These are phyloP conservation scores for Xylaria telfairii DNA, from an alignment of 495 filamentous ascomycete genomes.

Conservation along the genomic window DNA sequence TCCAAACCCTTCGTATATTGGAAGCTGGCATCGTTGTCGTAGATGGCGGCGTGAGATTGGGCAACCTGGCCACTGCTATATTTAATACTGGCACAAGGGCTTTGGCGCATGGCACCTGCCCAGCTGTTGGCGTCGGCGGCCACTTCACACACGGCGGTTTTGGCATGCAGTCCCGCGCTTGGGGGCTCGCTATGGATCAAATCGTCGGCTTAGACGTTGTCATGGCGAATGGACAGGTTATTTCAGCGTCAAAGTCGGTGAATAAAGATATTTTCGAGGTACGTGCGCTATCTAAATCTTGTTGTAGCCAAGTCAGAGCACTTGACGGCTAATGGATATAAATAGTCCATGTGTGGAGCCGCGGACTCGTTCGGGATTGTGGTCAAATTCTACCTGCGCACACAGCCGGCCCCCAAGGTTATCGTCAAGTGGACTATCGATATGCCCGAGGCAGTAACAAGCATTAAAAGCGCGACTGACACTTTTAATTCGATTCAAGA, in stretches of 20 bases:
- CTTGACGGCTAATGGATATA: not conserved
- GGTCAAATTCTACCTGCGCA: conserved; percentile 60
- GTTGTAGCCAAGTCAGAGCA: not conserved
- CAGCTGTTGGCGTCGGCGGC: conserved; percentile 67
- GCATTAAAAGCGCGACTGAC: conserved; percentile 31
- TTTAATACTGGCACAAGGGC: conserved; percentile 59
- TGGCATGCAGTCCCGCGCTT: conserved; percentile 66
- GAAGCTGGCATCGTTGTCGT: conserved; percentile 53
- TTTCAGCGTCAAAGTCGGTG: conserved; percentile 44
- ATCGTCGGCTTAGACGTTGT: conserved; percentile 67
- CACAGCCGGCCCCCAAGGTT: conserved; percentile 53
- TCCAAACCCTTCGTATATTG: conserved; percentile 43
- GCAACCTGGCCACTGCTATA: conserved; percentile 61
- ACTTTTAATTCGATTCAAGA: conserved; percentile 44
- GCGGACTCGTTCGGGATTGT: conserved; percentile 66
- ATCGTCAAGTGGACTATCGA: conserved; percentile 49
- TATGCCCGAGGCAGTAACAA: conserved; percentile 34
- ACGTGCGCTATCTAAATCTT: conserved; percentile 16
- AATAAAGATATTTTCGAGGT: conserved; percentile 61
- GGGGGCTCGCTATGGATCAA: conserved; percentile 69
- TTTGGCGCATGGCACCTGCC: conserved; percentile 69
- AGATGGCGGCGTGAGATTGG: conserved; percentile 63
- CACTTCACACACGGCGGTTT: conserved; percentile 74
- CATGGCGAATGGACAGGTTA: conserved; percentile 62
- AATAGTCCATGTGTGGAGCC: conserved; percentile 60